Base-by-base conservation (phyloP, 495 filamentous ascomycete species). In the Hypomontagnella monticulosa region DNA sequence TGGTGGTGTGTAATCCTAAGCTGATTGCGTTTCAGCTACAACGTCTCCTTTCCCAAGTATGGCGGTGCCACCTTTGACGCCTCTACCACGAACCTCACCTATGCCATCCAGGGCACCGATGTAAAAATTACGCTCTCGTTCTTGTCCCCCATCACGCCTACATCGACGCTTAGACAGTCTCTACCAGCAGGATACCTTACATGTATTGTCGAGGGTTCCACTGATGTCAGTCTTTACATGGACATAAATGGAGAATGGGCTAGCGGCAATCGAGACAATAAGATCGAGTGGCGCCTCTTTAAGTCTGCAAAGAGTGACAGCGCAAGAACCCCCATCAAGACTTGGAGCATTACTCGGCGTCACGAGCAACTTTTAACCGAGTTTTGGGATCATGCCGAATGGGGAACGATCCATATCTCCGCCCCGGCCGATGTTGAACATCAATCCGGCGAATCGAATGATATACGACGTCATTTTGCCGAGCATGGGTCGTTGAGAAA, bases 241-340 rank as follows among this genome's bases (percentile, higher is more conserved):
- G 94, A 98, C 71, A 64, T 95, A 23, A 93, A 97, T 70, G 94
- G 93, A 1, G 87, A 92, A 73, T 96, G 93, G 94, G 90, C 91
- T 40, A 94, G 88, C 66, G 92, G 91, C 8, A 85, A 93, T 56
- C 75, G 84, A 48, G 85, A 79, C 16, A 91, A 82, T 67, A 76
- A 82, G 47, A 88, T 97, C 41, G 80, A 81, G 40, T 96, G 92
- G 93, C 76, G 85, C 14, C 76, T 91, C 49, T 75, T 79, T 40
- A 69, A 82, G 48, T 53, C 81, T 12, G 72, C 76, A 16, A 47
- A 71, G 41, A 43, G 51, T 0, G 40, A 61, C 27, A 61, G 51
- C 14, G 41, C 59, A 2, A 43, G 42, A 2, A 60, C 75, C 0
- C 59, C 66, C 6, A 75, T 86, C 54, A 84, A 85, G 66, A 81